These are phyloP conservation scores for Hypomontagnella submonticulosa DNA, from an alignment of 495 filamentous ascomycete genomes.

Conservation along the genomic window DNA sequence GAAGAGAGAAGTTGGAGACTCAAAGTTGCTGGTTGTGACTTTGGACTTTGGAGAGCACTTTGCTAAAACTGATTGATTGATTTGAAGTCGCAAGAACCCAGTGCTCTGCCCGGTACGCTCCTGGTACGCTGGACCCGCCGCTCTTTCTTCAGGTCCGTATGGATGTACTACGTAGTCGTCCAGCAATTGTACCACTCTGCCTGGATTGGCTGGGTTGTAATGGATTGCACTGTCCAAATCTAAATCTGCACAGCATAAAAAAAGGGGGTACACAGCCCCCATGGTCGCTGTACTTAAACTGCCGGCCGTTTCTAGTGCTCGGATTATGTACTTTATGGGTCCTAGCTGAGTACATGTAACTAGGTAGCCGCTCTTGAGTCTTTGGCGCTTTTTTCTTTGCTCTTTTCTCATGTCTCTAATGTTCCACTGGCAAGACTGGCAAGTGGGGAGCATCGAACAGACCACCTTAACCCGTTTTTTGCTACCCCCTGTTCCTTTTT, in stretches of 20 bases:
- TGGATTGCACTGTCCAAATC: conserved; percentile 3
- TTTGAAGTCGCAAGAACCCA: conserved; percentile 29
- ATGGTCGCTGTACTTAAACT: conserved; percentile 27
- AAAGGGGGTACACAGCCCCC: conserved; percentile 39
- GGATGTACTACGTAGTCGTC: conserved; percentile 3
- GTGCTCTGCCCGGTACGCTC: conserved; percentile 21
- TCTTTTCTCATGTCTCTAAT: conserved; percentile 13
- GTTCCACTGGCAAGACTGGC: not conserved
- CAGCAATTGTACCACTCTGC: not conserved
- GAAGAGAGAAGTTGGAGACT: conserved; percentile 1
- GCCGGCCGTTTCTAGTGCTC: conserved; percentile 33
- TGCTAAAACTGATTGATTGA: conserved; percentile 20
- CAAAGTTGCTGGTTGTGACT: not conserved
- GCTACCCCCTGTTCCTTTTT: conserved; percentile 7
- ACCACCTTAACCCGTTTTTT: conserved; percentile 3
- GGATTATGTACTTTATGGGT: conserved; percentile 28
- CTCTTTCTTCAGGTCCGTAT: conserved; percentile 16
- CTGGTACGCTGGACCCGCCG: conserved; percentile 15
- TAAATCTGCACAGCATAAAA: conserved; percentile 35
- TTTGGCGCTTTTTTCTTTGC: conserved; percentile 5
- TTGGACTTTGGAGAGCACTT: conserved; percentile 7
- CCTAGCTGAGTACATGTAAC: conserved; percentile 31
- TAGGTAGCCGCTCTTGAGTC: too few relatives aligned
- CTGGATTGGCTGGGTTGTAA: too few relatives aligned
- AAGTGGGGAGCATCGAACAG: not conserved